Evolutionary conservation across 129 eudicot species (phyloP).

Genomic region (Glebionis coronaria): DNA sequence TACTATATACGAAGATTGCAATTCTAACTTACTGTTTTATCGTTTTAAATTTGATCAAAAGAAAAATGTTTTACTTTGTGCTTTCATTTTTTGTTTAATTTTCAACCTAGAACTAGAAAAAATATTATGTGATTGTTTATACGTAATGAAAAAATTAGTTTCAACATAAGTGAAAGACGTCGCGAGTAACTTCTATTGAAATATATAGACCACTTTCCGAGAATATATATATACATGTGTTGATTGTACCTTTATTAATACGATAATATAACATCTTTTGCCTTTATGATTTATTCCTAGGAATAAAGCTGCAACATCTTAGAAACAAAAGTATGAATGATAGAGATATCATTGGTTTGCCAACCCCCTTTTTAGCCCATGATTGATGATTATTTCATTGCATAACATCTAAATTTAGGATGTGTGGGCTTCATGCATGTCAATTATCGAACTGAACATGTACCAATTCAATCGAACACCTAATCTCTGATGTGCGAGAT

Average conservation of each 20-base stretch:
- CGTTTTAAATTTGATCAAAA: no score
- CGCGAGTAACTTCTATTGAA: not conserved
- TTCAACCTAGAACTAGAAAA: no score
- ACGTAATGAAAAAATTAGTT: not conserved
- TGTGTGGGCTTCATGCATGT: not conserved
- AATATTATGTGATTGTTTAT: not conserved
- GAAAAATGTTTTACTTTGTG: no score
- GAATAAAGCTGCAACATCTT: not conserved
- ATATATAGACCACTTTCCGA: not conserved
- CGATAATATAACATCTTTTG: constrained; percentile 9
- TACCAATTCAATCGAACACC: not conserved
- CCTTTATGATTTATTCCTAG: constrained; percentile 3
- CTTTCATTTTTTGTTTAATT: no score
- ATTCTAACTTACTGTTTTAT: no score
- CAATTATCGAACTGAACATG: not conserved
- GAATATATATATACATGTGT: not conserved
- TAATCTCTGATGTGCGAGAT: not conserved
- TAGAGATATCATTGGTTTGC: not conserved
- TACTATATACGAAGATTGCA: no score
- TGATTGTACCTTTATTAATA: not conserved
- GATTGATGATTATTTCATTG: not conserved
- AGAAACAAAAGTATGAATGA: not conserved
- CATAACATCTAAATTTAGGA: not conserved
- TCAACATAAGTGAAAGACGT: not conserved
- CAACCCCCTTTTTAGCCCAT: not conserved